phyloP scores from a whole-genome alignment of 2,329 filamentous ascomycete genomes.

The Ophiostoma novo-ulmi region DNA sequence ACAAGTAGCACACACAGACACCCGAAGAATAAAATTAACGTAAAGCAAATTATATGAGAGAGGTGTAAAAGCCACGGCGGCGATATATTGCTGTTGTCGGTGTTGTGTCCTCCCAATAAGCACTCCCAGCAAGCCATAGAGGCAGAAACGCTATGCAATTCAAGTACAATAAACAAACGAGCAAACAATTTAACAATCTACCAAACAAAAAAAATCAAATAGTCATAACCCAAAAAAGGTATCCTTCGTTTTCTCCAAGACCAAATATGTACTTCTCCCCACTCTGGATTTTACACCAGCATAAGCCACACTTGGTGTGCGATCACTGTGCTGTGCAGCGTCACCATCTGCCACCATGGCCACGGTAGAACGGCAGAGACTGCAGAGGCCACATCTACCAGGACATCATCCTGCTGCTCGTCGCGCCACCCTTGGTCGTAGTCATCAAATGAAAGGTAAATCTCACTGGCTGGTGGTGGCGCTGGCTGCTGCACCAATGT shows the following conservation, averaged over 20 bases:
- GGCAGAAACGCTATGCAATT: background rate
- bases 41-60: background rate
- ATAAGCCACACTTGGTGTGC: constrained; percentile 24
- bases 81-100: background rate
- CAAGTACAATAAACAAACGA: background rate
- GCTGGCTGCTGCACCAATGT: constrained; percentile 6
- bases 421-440: constrained; percentile 12
- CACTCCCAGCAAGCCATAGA: background rate
- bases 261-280: background rate
- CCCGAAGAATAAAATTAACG: background rate
- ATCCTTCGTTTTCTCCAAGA: background rate
- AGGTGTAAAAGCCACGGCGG: background rate
- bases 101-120: background rate
- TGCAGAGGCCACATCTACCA: background rate
- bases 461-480: background rate
- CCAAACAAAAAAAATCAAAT: background rate
- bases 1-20: background rate
- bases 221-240: background rate
- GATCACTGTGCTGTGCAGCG: constrained; percentile 24
- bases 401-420: background rate
- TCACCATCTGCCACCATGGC: constrained; percentile 25
- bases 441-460: background rate
- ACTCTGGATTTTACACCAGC: background rate
- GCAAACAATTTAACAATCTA: background rate
- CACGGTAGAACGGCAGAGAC: constrained; percentile 18